These are phyloP conservation scores for Citeromyces hawaiiensis DNA, from an alignment of 1,139 yeast genomes.

Conservation along the genomic window DNA sequence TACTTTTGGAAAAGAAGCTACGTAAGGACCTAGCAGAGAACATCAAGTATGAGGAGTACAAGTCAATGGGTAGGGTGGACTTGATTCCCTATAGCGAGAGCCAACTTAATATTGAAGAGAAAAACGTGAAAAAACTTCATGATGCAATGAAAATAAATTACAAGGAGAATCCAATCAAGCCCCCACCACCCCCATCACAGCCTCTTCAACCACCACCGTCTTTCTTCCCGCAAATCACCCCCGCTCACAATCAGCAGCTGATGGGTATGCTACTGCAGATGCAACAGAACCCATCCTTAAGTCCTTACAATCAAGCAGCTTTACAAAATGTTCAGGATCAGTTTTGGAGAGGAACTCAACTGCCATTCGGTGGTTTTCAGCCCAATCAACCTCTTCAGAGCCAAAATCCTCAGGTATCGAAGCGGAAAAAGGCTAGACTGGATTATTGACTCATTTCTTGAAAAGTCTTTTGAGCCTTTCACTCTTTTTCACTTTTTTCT, in stretches of 20 bases:
- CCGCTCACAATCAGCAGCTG: background rate
- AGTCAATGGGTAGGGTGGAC: conserved; percentile 8
- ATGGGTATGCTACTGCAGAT: background rate
- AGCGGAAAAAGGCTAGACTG: background rate
- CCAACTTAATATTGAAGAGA: background rate
- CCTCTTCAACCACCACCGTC: background rate
- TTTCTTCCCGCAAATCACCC: background rate
- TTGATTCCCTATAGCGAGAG: conserved; percentile 3
- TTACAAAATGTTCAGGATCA: background rate
- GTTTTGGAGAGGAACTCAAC: background rate
- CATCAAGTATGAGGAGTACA: conserved; percentile 4
- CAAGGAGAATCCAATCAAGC: background rate
- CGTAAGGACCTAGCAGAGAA: conserved; percentile 6
- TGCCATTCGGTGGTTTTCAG: background rate
- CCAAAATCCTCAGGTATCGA: background rate
- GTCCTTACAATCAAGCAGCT: background rate
- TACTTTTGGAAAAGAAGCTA: conserved; percentile 9
- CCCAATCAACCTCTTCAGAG: background rate
- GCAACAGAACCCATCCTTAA: background rate
- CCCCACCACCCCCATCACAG: conserved; percentile 1
- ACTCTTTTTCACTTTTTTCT: conserved; percentile 14
- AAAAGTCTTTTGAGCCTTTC: conserved; percentile 13
- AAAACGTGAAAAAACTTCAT: background rate
- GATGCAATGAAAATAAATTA: conserved; percentile 1
- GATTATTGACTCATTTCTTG: conserved; percentile 1